A percentile compares a stretch with the other conserved stretches of the same genome.
phyloP scores from a whole-genome alignment of 1,284 basidiomycete species.

The Xerocomus nothofagi region DNA sequence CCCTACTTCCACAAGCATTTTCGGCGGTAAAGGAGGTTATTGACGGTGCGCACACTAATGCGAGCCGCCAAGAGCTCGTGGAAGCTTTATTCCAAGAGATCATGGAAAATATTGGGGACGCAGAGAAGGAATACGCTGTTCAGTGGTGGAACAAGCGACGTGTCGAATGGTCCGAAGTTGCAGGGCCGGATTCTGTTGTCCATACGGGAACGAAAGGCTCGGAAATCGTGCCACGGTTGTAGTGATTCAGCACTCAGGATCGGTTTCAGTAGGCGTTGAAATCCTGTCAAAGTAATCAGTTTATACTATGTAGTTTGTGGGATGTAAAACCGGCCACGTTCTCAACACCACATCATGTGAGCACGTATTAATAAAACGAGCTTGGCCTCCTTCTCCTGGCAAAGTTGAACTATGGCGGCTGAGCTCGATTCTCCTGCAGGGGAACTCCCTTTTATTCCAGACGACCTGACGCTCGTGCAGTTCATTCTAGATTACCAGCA shows the following conservation, averaged over 20 bases:
- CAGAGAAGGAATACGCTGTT: slow-evolving; percentile 62
- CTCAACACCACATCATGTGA: too few species aligned
- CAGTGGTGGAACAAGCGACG: slow-evolving; percentile 62
- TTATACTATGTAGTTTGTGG: too few species aligned
- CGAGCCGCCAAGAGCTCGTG: slow-evolving; percentile 46
- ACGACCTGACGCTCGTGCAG: slow-evolving; percentile 65
- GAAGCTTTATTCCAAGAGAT: slow-evolving; percentile 60
- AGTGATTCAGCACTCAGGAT: background rate
- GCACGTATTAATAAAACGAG: too few species aligned
- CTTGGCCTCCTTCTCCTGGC: too few species aligned
- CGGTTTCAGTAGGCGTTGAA: too few species aligned
- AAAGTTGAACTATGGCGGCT: slow-evolving; percentile 25
- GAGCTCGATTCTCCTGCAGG: slow-evolving; percentile 40
- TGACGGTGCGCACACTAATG: slow-evolving; percentile 13
- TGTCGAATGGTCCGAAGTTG: slow-evolving; percentile 22
- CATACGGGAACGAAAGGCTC: background rate
- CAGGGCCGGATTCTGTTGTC: background rate
- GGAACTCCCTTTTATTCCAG: slow-evolving; percentile 55
- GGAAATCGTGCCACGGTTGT: slow-evolving; percentile 14
- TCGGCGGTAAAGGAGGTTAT: slow-evolving; percentile 46
- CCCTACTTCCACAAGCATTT: slow-evolving; percentile 53
- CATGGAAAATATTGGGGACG: slow-evolving; percentile 60
- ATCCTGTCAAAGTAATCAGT: too few species aligned
- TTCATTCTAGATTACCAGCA: slow-evolving; percentile 64
- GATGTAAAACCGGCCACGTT: too few species aligned